A percentile compares a stretch with the other conserved stretches of the same genome.
Conservation (phyloP, 441 rosid species). For the Dalechampia spathulata region DNA sequence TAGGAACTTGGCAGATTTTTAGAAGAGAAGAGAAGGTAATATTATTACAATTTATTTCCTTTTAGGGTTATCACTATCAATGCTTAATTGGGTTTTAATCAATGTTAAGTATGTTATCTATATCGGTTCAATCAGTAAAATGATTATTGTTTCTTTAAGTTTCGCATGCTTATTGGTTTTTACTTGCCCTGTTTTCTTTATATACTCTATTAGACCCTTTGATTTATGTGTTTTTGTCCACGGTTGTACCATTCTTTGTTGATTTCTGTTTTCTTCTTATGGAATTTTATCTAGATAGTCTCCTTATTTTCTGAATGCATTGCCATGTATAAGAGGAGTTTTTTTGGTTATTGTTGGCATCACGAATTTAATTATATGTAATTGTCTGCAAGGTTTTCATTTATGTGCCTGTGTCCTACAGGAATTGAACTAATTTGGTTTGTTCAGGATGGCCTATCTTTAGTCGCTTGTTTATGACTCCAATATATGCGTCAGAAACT, state of each 20-base stretch:
- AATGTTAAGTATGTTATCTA: neutral
- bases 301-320: too few species aligned
- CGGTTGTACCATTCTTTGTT: too few species aligned
- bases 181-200: too few species aligned
- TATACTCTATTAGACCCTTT: too few species aligned
- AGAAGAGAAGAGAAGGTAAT: conserved; percentile 86
- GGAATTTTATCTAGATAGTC: too few species aligned
- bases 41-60: neutral
- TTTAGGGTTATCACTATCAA: neutral
- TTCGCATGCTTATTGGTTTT: too few species aligned
- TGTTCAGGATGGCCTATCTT: neutral
- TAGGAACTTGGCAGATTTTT: conserved; percentile 96
- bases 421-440: neutral
- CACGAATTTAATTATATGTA: too few species aligned
- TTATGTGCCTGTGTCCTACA: neutral
- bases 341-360: too few species aligned
- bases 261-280: too few species aligned
- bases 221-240: too few species aligned
- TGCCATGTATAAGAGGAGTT: neutral
- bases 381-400: neutral
- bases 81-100: neutral
- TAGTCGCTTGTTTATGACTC: neutral
- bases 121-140: too few species aligned
- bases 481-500: neutral
- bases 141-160: too few species aligned